Evolutionary conservation across 306 rosid genomes (phyloP).

Genomic region (Lupinus albus): DNA sequence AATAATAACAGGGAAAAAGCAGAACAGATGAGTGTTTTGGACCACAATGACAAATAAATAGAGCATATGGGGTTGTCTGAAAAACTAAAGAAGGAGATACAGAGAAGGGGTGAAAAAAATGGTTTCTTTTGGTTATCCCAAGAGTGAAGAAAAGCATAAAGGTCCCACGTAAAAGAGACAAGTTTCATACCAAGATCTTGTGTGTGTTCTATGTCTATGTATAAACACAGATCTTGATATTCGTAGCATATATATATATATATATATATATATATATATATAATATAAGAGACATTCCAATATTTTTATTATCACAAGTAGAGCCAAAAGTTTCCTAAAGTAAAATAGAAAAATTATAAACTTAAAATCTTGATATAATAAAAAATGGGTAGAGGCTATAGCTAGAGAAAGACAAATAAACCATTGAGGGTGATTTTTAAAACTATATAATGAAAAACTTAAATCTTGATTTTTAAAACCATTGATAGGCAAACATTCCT

Average conservation of each 20-base stretch:
- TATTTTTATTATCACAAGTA: conserved; percentile 28
- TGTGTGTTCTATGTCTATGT: conserved; percentile 37
- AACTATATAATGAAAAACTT: neutral
- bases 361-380: neutral
- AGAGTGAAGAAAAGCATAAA: conserved; percentile 75
- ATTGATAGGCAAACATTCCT: conserved; percentile 47
- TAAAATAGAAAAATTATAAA: neutral
- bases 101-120: conserved; percentile 32
- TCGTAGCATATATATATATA: conserved; percentile 24
- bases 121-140: conserved; percentile 77
- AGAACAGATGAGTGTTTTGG: conserved; percentile 51
- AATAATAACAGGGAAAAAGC: conserved; percentile 50
- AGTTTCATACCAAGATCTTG: conserved; percentile 41
- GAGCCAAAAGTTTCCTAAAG: conserved; percentile 50
- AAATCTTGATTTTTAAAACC: neutral
- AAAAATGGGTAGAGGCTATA: conserved; percentile 19
- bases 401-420: conserved; percentile 57
- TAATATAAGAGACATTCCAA: neutral
- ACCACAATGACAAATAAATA: conserved; percentile 62
- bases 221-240: conserved; percentile 34
- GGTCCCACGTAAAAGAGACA: conserved; percentile 45
- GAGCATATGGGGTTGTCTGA: conserved; percentile 62
- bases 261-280: too few species aligned
- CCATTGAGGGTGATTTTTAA: conserved; percentile 24
- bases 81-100: conserved; percentile 38